These are phyloP conservation scores for Boechera retrofracta DNA, from an alignment of 345 rosid genomes.

Conservation along the genomic window DNA sequence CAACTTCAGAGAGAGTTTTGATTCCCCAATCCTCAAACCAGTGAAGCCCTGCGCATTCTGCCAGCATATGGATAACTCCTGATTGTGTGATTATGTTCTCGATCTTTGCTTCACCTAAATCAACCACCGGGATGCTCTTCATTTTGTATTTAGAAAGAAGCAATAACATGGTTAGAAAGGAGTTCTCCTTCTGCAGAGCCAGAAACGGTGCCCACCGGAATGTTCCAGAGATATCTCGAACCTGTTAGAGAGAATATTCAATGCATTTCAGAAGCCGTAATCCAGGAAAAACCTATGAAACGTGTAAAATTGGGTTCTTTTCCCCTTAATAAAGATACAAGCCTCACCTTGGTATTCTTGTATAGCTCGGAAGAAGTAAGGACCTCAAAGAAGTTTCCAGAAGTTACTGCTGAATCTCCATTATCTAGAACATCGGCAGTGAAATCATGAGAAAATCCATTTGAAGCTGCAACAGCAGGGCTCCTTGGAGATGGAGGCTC, in stretches of 20 bases:
- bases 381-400: conserved; percentile 87
- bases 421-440: conserved; percentile 57
- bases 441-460: conserved; percentile 48
- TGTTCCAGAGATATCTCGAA: conserved; percentile 91
- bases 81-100: conserved; percentile 90
- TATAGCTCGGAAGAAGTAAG: conserved; percentile 83
- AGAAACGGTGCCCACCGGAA: conserved; percentile 99
- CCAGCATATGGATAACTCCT: conserved; percentile 96
- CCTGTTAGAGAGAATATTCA: conserved; percentile 57
- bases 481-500: conserved; percentile 95
- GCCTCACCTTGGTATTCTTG: conserved; percentile 75
- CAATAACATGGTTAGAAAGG: conserved; percentile 91
- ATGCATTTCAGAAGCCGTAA: conserved; percentile 15
- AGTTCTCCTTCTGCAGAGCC: conserved; percentile 86
- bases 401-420: conserved; percentile 77
- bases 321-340: not conserved
- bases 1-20: conserved; percentile 81
- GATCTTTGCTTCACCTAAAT: conserved; percentile 76
- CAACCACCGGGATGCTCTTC: conserved; percentile 96
- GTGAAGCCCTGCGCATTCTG: conserved; percentile 89
- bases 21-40: conserved; percentile 98
- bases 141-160: conserved; percentile 96
- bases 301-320: not conserved
- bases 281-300: conserved; percentile 3
- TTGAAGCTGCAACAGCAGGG: conserved; percentile 58